A percentile compares a stretch with the other conserved stretches of the same genome.
Evolutionary conservation across 805 yeast species (phyloP).

Genomic region (Kregervanrija fluxuum): DNA sequence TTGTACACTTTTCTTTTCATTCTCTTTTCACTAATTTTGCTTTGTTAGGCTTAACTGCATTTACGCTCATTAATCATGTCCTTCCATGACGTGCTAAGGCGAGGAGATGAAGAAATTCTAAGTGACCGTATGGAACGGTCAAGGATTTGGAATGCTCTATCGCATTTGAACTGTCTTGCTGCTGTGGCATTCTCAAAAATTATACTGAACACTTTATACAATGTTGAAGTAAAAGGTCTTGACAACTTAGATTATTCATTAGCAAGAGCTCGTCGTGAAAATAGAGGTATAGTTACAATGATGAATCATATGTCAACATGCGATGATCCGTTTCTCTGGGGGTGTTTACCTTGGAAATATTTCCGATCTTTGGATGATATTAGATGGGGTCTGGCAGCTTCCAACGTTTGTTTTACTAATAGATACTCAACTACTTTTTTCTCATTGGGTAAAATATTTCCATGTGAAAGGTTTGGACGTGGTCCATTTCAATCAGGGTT

Average conservation of each 20-base stretch:
- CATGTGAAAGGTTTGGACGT: slow-evolving; percentile 81
- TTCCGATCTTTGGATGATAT: slow-evolving; percentile 56
- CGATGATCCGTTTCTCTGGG: slow-evolving; percentile 91
- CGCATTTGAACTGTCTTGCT: slow-evolving; percentile 60
- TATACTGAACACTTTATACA: slow-evolving; percentile 53
- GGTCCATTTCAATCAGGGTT: slow-evolving; percentile 90
- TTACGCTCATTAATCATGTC: slow-evolving; percentile 41
- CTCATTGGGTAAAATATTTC: slow-evolving; percentile 80
- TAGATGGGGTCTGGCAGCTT: slow-evolving; percentile 94
- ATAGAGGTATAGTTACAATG: slow-evolving; percentile 71
- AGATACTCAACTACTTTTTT: slow-evolving; percentile 51
- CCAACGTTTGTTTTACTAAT: slow-evolving; percentile 75
- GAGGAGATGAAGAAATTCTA: slow-evolving; percentile 66
- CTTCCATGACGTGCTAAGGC: slow-evolving; percentile 52
- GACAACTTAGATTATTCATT: slow-evolving; percentile 61
- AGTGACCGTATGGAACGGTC: slow-evolving; percentile 47
- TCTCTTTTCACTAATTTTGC: neutral
- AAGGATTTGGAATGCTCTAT: slow-evolving; percentile 56
- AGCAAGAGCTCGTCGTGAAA: slow-evolving; percentile 53
- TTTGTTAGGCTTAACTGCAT: neutral
- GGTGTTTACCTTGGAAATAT: slow-evolving; percentile 67
- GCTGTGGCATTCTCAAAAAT: slow-evolving; percentile 61
- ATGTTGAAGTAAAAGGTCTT: slow-evolving; percentile 53
- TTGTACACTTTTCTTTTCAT: too few relatives aligned
- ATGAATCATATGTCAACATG: slow-evolving; percentile 92